Percentiles rank a stretch among this genome's conserved stretches.
phyloP scores from a whole-genome alignment of 306 rosid genomes.

The Elaeagnus macrophylla region DNA sequence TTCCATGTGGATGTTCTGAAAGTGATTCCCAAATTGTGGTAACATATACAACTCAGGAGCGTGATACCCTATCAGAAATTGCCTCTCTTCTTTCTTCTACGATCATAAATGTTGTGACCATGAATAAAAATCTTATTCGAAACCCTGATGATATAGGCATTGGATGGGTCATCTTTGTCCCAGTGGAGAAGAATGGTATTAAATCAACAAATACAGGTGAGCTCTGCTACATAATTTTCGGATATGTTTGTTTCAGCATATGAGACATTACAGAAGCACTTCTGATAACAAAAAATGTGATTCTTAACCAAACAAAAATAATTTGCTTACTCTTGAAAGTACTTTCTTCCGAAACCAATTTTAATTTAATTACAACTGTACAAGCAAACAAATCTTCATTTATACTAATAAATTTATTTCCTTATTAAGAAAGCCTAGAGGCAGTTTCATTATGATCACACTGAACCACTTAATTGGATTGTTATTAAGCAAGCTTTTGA shows the following conservation, averaged over 20 bases:
- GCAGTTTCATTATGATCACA: no score
- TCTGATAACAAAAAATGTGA: no score
- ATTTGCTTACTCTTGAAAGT: no score
- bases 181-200: conserved; percentile 42
- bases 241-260: neutral
- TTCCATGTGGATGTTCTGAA: conserved; percentile 64
- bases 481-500: no score
- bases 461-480: no score
- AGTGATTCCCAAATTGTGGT: conserved; percentile 51
- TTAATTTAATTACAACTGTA: no score
- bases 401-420: no score
- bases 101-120: conserved; percentile 16
- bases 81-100: conserved; percentile 34
- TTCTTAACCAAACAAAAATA: no score
- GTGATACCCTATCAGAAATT: conserved; percentile 40
- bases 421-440: no score
- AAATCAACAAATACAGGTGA: conserved; percentile 26
- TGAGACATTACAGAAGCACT: no score
- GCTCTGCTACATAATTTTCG: neutral
- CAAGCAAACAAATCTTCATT: no score
- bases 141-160: conserved; percentile 26
- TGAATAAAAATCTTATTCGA: conserved; percentile 30
- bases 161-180: conserved; percentile 63
- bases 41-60: conserved; percentile 53
- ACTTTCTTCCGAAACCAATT: no score